These are phyloP conservation scores for Wickerhamomyces ciferrii DNA, from an alignment of 805 yeast species.

Conservation along the genomic window DNA sequence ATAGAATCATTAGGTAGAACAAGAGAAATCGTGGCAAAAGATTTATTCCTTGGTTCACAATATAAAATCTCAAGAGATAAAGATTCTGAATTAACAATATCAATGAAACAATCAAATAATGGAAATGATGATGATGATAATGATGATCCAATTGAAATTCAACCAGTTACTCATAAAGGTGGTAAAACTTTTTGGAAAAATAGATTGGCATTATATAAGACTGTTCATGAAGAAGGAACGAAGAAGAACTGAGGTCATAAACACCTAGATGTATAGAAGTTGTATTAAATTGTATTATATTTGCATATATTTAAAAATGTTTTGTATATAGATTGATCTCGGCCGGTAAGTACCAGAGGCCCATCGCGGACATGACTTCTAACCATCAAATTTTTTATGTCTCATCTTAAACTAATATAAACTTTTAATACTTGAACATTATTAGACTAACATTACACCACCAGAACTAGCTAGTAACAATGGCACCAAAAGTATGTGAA, in stretches of 20 bases:
- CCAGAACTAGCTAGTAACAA: not conserved
- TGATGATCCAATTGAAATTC: conserved; percentile 17
- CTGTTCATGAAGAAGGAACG: not conserved
- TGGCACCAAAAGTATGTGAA: conserved; percentile 4
- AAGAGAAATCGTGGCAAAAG: conserved; percentile 68
- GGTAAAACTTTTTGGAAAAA: conserved; percentile 19
- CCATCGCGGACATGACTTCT: not conserved
- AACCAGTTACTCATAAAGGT: conserved; percentile 21
- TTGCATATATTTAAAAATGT: not conserved
- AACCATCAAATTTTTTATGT: not conserved
- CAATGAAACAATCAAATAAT: conserved; percentile 6
- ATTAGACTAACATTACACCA: too few species aligned
- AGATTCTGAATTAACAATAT: conserved; percentile 1
- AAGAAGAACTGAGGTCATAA: not conserved
- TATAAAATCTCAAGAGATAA: conserved; percentile 27
- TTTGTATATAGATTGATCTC: not conserved
- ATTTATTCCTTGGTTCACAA: conserved; percentile 47
- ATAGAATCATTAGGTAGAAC: conserved; percentile 78
- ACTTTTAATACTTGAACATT: too few species aligned
- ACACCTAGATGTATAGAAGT: not conserved
- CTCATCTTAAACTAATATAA: not conserved
- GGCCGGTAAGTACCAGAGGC: not conserved
- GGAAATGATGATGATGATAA: conserved; percentile 14
- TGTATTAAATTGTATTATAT: too few species aligned
- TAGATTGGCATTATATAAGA: conserved; percentile 8